Evolutionary conservation across 202 grass and related monocot genomes (phyloP), one percentile per base, ranked within the genome.

Genomic region (Brachypodium distachyon): DNA sequence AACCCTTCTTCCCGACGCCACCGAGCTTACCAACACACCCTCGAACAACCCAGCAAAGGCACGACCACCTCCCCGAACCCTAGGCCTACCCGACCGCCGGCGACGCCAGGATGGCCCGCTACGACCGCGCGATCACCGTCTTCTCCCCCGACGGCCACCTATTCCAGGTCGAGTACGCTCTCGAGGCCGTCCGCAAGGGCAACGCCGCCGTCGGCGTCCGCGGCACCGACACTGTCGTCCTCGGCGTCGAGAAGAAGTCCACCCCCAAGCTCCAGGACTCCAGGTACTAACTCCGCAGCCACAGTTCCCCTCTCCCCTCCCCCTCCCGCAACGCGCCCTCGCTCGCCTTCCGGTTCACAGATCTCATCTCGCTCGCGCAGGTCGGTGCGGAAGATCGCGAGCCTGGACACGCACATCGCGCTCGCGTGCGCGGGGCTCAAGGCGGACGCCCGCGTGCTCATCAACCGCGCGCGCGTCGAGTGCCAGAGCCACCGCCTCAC

Each of bases 211-310:
- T 97, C 63, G 95, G 95, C 73, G 91, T 97, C 69, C 91, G 95
- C 69, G 95, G 95, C 79, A 55, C 48, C 22, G 95, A 98, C 91
- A 92, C 89, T 65, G 86, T 92, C 80, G 95, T 94, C 67, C 95
- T 98, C 73, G 96, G 91, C 54, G 96, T 95, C 60, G 96, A 98
- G 89, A 98, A 98, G 91, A 98, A 98, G 80, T 92, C 96, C 77
- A 92, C 96, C 36, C 95, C 96, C 14, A 98, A 95, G 82, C 96
- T 98, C 54, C 96, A 95, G 65, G 91, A 98, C 70, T 98, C 96
- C 26, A 90, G 96, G 91, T 95, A 85, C 29, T 16, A 49, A 63
- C 39, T 21, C 2, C 37, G 4, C 19, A 13, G 1, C 1, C 46
- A 12, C 2, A 16, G 25, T 0, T 0, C 13, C 11, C 31, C 13